Conservation (phyloP, 306 rosid genomes). For the Vigna mungo region DNA sequence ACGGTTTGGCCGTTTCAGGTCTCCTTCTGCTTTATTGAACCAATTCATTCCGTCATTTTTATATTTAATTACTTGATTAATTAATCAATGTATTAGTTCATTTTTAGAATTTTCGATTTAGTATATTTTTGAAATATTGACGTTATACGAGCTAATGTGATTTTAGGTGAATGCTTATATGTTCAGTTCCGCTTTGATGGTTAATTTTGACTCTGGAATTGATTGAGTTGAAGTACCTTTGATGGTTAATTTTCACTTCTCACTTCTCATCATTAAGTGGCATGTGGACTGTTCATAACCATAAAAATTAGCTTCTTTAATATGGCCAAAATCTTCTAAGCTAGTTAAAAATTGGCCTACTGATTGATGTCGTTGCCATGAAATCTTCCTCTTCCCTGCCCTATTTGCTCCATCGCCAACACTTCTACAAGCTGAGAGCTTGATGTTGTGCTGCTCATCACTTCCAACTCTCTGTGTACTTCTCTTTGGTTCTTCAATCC, state of each 20-base stretch:
- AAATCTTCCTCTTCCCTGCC: conserved; percentile 89
- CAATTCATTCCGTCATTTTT: neutral
- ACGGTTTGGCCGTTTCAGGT: conserved; percentile 97
- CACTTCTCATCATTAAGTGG: too few relatives aligned
- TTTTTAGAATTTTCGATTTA: neutral
- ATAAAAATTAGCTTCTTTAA: too few relatives aligned
- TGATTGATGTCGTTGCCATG: too few relatives aligned
- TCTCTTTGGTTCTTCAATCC: conserved; percentile 73
- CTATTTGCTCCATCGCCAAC: conserved; percentile 76
- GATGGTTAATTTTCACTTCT: too few relatives aligned
- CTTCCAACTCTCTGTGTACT: conserved; percentile 59
- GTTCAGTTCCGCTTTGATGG: neutral
- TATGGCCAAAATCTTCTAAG: too few relatives aligned
- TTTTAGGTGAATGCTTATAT: neutral
- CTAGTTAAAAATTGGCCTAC: too few relatives aligned
- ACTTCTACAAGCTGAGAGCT: conserved; percentile 74
- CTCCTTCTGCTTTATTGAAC: neutral
- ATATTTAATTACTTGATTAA: neutral
- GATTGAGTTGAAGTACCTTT: neutral
- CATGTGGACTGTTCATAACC: too few relatives aligned
- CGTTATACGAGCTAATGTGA: neutral
- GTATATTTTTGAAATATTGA: neutral
- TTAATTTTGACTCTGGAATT: neutral
- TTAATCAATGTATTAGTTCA: neutral
- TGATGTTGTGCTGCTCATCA: conserved; percentile 70